A percentile compares a stretch with the other conserved stretches of the same genome.
Conservation (phyloP, 805 yeast genomes). For the Metschnikowia gelsemii region DNA sequence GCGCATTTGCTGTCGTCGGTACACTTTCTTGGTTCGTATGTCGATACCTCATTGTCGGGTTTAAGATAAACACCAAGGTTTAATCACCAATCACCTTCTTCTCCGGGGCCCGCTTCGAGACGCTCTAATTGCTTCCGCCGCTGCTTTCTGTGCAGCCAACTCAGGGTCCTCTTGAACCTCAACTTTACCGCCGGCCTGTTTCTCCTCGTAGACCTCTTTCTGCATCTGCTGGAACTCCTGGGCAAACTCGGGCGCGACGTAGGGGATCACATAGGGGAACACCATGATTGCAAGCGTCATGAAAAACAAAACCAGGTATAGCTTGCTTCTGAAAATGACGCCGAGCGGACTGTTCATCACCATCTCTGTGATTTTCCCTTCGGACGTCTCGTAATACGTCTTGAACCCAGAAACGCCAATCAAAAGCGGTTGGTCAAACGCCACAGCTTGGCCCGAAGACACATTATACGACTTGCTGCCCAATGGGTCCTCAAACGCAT, state of each 20-base stretch:
- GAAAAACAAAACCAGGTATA: constrained; percentile 36
- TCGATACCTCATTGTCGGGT: constrained; percentile 47
- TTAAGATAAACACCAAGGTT: constrained; percentile 23
- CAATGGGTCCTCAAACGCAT: constrained; percentile 27
- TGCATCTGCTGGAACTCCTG: constrained; percentile 28
- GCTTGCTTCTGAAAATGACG: constrained; percentile 35
- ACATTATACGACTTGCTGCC: constrained; percentile 19
- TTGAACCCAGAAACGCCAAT: constrained; percentile 25
- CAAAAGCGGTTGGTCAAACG: constrained; percentile 21
- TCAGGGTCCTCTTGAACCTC: background rate
- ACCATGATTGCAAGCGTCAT: constrained; percentile 29
- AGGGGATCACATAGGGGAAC: constrained; percentile 33
- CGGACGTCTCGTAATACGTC: constrained; percentile 36
- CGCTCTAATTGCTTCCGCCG: background rate
- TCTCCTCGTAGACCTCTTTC: constrained; percentile 1
- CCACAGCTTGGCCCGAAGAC: constrained; percentile 20
- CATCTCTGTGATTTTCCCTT: constrained; percentile 32
- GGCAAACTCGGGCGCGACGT: constrained; percentile 40
- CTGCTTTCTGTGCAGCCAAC: background rate
- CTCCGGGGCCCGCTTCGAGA: too few relatives aligned
- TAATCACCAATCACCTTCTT: constrained; percentile 3
- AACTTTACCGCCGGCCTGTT: background rate
- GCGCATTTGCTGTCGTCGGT: constrained; percentile 39
- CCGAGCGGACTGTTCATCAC: constrained; percentile 43
- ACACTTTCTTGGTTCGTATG: constrained; percentile 43